phyloP scores from a whole-genome alignment of 2,329 filamentous ascomycete genomes.

The Colletotrichum truncatum region DNA sequence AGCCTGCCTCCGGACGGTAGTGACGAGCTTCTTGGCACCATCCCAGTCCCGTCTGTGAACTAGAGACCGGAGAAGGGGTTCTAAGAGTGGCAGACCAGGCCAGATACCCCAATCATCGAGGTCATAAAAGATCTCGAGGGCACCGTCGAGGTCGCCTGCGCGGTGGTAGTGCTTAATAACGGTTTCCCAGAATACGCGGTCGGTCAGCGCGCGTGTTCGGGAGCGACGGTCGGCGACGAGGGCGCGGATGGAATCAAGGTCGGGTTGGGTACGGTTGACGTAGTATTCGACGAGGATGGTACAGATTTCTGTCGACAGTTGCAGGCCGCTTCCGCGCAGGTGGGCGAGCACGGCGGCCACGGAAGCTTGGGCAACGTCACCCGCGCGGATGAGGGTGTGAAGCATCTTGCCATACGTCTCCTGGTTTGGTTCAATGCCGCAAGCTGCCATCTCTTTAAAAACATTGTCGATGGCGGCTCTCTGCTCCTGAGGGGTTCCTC shows the following conservation, averaged over 20 bases:
- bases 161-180: slow-evolving; percentile 29
- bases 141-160: slow-evolving; percentile 22
- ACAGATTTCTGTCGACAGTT: slow-evolving; percentile 73
- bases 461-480: slow-evolving; percentile 59
- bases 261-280: slow-evolving; percentile 66
- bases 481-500: slow-evolving; percentile 58
- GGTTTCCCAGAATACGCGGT: slow-evolving; percentile 36
- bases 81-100: slow-evolving; percentile 27
- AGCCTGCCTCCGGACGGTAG: slow-evolving; percentile 32
- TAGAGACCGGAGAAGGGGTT: slow-evolving; percentile 29
- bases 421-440: slow-evolving; percentile 67
- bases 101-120: slow-evolving; percentile 45
- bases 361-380: slow-evolving; percentile 53
- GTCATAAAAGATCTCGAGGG: slow-evolving; percentile 52
- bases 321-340: slow-evolving; percentile 63
- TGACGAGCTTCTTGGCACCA: slow-evolving; percentile 45
- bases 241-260: slow-evolving; percentile 66
- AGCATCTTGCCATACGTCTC: slow-evolving; percentile 77
- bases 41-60: slow-evolving; percentile 29
- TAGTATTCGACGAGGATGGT: slow-evolving; percentile 78
- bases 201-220: slow-evolving; percentile 29
- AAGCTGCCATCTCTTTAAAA: slow-evolving; percentile 65
- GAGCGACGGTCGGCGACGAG: slow-evolving; percentile 62
- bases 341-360: slow-evolving; percentile 70
- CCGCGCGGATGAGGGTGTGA: slow-evolving; percentile 64